Evolutionary conservation across 768 basidiomycete species (phyloP).

Genomic region (Lactifluus hygrophoroides): DNA sequence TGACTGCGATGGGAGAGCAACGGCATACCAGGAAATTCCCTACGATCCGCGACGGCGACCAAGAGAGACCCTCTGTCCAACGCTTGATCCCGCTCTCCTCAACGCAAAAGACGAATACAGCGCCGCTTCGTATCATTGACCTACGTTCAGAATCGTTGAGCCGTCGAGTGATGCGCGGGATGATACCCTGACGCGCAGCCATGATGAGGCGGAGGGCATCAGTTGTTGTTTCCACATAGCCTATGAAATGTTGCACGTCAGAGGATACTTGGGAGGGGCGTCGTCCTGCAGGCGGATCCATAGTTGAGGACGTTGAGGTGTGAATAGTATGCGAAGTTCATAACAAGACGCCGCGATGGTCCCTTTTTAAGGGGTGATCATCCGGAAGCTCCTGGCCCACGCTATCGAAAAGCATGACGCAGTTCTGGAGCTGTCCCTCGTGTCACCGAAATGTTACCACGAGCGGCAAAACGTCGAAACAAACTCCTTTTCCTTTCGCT

Average conservation of each 20-base stretch:
- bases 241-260: conserved; percentile 52
- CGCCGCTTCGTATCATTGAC: conserved; percentile 43
- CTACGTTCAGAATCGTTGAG: conserved; percentile 74
- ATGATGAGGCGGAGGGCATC: conserved; percentile 79
- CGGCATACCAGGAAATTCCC: conserved; percentile 71
- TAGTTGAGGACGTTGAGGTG: conserved; percentile 9
- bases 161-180: conserved; percentile 75
- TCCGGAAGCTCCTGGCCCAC: conserved; percentile 14
- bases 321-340: conserved; percentile 11
- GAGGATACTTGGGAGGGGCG: conserved; percentile 17
- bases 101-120: conserved; percentile 84
- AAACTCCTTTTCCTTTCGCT: conserved; percentile 10
- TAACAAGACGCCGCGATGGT: conserved; percentile 9
- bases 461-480: conserved; percentile 8
- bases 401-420: conserved; percentile 10
- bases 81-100: conserved; percentile 83
- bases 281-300: neutral
- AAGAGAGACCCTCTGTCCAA: conserved; percentile 73
- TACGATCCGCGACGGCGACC: conserved; percentile 79
- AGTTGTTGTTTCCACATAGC: conserved; percentile 74
- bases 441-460: conserved; percentile 6
- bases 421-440: conserved; percentile 10
- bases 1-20: neutral
- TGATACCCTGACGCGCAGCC: conserved; percentile 68
- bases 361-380: conserved; percentile 19